phyloP scores from a whole-genome alignment of 345 rosid genomes.

The Salix suchowensis region DNA sequence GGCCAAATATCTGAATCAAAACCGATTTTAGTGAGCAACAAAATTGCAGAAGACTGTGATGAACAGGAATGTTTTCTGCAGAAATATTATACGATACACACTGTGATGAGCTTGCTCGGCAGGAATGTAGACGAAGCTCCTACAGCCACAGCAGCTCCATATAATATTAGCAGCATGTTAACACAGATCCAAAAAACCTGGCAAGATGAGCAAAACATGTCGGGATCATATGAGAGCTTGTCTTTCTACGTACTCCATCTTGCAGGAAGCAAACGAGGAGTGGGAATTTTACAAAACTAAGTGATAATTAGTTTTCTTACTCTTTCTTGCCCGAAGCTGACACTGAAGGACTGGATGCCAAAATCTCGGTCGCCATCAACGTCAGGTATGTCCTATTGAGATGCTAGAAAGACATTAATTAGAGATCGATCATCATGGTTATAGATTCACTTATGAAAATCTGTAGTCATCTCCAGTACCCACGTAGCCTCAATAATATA shows the following conservation, averaged over 20 bases:
- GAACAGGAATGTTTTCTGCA: neutral
- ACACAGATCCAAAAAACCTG: conserved; percentile 34
- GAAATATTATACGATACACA: neutral
- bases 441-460: neutral
- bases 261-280: neutral
- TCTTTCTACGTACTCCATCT: neutral
- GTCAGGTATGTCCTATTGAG: conserved; percentile 37
- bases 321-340: conserved; percentile 25
- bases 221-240: neutral
- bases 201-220: neutral
- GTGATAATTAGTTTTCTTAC: conserved; percentile 7
- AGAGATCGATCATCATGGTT: neutral
- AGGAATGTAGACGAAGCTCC: conserved; percentile 25
- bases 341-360: conserved; percentile 28
- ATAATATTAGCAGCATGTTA: conserved; percentile 24
- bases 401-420: neutral
- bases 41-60: neutral
- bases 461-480: no score
- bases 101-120: conserved; percentile 22
- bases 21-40: neutral
- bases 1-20: conserved; percentile 23
- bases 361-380: conserved; percentile 31
- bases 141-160: conserved; percentile 24
- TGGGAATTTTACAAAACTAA: neutral
- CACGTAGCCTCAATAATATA: no score